These are phyloP conservation scores for Mucor circinelloides DNA, from an alignment of 371 early-diverging fungal species.

Conservation along the genomic window DNA sequence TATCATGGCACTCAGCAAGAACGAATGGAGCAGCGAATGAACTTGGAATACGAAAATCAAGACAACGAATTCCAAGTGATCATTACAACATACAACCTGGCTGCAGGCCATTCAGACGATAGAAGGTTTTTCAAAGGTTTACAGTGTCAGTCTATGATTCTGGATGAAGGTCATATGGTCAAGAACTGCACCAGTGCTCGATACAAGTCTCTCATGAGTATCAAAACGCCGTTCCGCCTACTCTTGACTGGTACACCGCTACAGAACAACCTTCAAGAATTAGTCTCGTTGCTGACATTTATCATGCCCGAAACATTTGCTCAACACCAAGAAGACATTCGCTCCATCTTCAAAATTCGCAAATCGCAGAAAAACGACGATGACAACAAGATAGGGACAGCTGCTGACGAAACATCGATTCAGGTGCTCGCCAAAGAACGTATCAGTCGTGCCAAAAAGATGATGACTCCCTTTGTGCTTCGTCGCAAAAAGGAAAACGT, in stretches of 20 bases:
- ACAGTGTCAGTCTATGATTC: conserved; percentile 65
- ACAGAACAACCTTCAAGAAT: conserved; percentile 88
- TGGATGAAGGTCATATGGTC: conserved; percentile 97
- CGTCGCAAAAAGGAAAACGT: conserved; percentile 75
- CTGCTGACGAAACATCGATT: conserved; percentile 15
- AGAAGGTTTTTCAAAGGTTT: conserved; percentile 70
- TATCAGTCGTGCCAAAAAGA: conserved; percentile 68
- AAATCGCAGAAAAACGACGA: conserved; percentile 19
- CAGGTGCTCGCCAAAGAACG: conserved; percentile 61
- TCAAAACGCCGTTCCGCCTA: conserved; percentile 64
- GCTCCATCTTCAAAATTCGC: conserved; percentile 61
- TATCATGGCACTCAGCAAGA: conserved; percentile 80
- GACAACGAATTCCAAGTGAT: conserved; percentile 45
- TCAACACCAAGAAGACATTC: conserved; percentile 55
- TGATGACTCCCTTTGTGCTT: conserved; percentile 84
- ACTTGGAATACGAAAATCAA: conserved; percentile 40
- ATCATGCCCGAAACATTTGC: conserved; percentile 90
- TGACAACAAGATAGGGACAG: conserved; percentile 5
- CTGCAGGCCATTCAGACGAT: conserved; percentile 73
- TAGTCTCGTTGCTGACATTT: conserved; percentile 86
- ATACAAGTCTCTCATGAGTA: conserved; percentile 76
- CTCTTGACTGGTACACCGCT: conserved; percentile 80
- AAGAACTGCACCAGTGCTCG: conserved; percentile 82
- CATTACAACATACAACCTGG: conserved; percentile 80
- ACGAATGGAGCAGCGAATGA: conserved; percentile 56